phyloP scores from a whole-genome alignment of 2,329 filamentous ascomycete species.

The Xylariaceae sp. region DNA sequence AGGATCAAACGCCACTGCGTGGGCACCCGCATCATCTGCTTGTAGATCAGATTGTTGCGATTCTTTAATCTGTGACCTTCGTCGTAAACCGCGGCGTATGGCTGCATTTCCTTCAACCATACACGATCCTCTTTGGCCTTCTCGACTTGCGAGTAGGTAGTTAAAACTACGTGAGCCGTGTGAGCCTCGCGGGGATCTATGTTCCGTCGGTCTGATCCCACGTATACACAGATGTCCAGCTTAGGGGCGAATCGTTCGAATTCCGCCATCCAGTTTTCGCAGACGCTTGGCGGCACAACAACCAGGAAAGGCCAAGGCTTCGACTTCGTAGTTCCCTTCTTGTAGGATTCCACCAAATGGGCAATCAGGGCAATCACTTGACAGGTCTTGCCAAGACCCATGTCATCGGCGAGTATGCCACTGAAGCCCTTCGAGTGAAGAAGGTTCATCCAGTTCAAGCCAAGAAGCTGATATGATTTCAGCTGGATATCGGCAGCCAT shows the following conservation, averaged over 20 bases:
- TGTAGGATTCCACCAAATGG: conserved; percentile 65
- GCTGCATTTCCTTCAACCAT: conserved; percentile 44
- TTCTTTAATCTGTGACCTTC: conserved; percentile 95
- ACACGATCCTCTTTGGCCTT: conserved; percentile 44
- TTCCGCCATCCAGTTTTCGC: conserved; percentile 93
- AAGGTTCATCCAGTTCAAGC: conserved; percentile 88
- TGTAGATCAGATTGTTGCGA: conserved; percentile 73
- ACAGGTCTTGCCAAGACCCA: conserved; percentile 95
- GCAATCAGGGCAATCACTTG: conserved; percentile 91
- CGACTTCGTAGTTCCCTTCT: conserved; percentile 26
- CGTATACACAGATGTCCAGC: conserved; percentile 66
- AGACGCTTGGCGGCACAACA: conserved; percentile 85
- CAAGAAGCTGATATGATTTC: conserved; percentile 91
- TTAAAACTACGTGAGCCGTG: conserved; percentile 58
- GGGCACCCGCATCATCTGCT: conserved; percentile 68
- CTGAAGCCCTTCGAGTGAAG: conserved; percentile 75
- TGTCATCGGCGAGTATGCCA: conserved; percentile 93
- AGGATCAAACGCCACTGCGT: conserved; percentile 82
- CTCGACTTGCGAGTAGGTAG: conserved; percentile 55
- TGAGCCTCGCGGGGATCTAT: conserved; percentile 60
- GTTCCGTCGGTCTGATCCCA: conserved; percentile 55
- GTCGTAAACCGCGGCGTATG: conserved; percentile 70
- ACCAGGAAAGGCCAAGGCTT: conserved; percentile 68
- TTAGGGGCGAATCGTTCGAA: conserved; percentile 80
- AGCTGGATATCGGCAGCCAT: conserved; percentile 74